phyloP scores from a whole-genome alignment of 2,329 filamentous ascomycete species.

The Aspergillus luchuensis region DNA sequence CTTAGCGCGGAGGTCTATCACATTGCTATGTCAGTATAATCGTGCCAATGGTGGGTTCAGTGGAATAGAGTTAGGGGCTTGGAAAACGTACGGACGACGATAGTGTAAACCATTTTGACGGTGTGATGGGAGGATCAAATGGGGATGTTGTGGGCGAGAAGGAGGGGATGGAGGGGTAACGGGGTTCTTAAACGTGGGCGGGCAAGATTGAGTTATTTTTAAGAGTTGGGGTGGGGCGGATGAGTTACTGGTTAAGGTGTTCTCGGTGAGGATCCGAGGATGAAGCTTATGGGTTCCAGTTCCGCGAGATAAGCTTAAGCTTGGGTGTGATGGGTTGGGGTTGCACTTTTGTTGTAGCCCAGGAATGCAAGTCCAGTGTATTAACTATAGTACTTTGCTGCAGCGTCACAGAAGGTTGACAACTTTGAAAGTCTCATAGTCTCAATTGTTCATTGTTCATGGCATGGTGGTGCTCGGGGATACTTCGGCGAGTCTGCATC shows the following conservation, averaged over 20 bases:
- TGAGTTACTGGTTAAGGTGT: not conserved
- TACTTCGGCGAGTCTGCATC: not conserved
- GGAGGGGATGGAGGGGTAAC: conserved; percentile 3
- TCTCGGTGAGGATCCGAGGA: not conserved
- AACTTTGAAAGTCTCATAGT: not conserved
- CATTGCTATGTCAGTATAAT: not conserved
- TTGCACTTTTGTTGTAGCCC: no score
- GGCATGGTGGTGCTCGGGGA: not conserved
- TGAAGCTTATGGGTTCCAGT: not conserved
- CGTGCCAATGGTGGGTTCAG: not conserved
- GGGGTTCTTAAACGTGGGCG: not conserved
- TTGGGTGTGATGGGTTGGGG: not conserved
- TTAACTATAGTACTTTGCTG: no score
- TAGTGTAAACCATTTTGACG: conserved; percentile 17
- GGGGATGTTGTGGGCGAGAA: not conserved
- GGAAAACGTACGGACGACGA: conserved; percentile 16
- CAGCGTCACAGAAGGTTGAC: no score
- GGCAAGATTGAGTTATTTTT: not conserved
- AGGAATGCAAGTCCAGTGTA: no score
- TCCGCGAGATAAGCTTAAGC: not conserved
- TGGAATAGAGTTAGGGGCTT: not conserved
- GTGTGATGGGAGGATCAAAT: not conserved
- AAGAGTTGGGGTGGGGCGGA: not conserved
- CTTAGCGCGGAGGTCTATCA: conserved; percentile 16
- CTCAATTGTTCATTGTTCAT: not conserved